Percentiles rank a stretch among this genome's conserved stretches.
Evolutionary conservation across 371 early-diverging fungal genomes (phyloP).

Genomic region (Mucor circinelloides): DNA sequence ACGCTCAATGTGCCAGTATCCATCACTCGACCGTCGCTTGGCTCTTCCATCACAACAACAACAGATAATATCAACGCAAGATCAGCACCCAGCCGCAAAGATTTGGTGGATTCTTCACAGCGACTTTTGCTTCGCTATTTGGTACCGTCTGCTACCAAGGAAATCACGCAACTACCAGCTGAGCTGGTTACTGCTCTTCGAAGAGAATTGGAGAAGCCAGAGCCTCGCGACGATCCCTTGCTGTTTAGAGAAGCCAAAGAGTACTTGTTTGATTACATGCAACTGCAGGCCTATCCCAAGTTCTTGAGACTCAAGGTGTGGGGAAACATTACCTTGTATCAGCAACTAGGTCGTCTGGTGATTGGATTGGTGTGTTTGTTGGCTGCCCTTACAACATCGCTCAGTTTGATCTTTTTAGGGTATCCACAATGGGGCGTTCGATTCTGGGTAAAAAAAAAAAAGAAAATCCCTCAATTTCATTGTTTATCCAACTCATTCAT

Average conservation of each 20-base stretch:
- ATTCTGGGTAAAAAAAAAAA: slow-evolving; percentile 67
- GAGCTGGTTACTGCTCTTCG: slow-evolving; percentile 38
- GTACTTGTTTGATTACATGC: slow-evolving; percentile 62
- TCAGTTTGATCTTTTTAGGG: slow-evolving; percentile 62
- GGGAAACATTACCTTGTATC: slow-evolving; percentile 59
- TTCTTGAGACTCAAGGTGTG: slow-evolving; percentile 62
- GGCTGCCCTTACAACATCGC: slow-evolving; percentile 53
- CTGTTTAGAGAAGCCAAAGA: slow-evolving; percentile 64
- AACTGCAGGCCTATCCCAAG: slow-evolving; percentile 57
- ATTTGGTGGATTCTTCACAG: slow-evolving; percentile 61
- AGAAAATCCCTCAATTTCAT: neutral
- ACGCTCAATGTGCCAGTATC: neutral
- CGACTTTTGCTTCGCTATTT: slow-evolving; percentile 58
- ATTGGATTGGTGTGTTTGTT: slow-evolving; percentile 59
- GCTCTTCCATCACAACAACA: neutral
- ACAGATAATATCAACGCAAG: neutral
- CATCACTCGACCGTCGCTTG: neutral
- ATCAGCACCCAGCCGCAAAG: slow-evolving; percentile 51
- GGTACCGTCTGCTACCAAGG: slow-evolving; percentile 58
- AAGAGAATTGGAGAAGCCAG: slow-evolving; percentile 39
- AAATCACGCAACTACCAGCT: slow-evolving; percentile 43
- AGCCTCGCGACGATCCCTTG: slow-evolving; percentile 53
- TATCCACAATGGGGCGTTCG: slow-evolving; percentile 53
- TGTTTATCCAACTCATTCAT: neutral
- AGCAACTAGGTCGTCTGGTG: slow-evolving; percentile 55